Conservation (phyloP, 306 rosid species). For the Cicer judaicum region DNA sequence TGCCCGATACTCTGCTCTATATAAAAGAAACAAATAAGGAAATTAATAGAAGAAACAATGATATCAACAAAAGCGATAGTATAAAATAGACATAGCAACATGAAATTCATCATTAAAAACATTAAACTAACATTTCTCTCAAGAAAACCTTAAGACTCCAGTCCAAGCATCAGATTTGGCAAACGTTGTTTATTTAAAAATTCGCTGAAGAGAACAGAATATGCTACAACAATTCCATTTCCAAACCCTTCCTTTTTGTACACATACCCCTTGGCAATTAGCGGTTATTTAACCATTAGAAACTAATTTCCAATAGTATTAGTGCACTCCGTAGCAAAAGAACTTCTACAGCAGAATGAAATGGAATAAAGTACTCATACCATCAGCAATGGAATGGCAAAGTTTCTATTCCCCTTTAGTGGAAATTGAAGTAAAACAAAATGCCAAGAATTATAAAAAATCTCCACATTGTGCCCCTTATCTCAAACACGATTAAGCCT, state of each 20-base stretch:
- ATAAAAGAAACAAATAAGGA: slow-evolving; percentile 26
- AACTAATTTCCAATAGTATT: not conserved
- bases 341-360: not conserved
- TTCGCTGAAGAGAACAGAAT: slow-evolving; percentile 8
- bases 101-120: not conserved
- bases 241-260: slow-evolving; percentile 5
- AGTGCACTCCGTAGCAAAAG: not conserved
- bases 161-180: not conserved
- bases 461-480: not conserved
- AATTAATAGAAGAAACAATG: slow-evolving; percentile 3
- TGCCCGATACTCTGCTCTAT: slow-evolving; percentile 59
- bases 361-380: not conserved
- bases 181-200: not conserved
- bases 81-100: not conserved
- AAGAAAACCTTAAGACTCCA: not conserved
- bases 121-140: not conserved
- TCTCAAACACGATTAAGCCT: not conserved
- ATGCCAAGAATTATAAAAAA: not conserved
- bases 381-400: not conserved
- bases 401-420: not conserved
- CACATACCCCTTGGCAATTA: not conserved
- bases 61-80: not conserved
- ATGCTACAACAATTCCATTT: slow-evolving; percentile 19
- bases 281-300: not conserved
- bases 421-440: not conserved